Evolutionary conservation across 78 protist species (phyloP).

Genomic region (Neovahlkampfia damariscottae): DNA sequence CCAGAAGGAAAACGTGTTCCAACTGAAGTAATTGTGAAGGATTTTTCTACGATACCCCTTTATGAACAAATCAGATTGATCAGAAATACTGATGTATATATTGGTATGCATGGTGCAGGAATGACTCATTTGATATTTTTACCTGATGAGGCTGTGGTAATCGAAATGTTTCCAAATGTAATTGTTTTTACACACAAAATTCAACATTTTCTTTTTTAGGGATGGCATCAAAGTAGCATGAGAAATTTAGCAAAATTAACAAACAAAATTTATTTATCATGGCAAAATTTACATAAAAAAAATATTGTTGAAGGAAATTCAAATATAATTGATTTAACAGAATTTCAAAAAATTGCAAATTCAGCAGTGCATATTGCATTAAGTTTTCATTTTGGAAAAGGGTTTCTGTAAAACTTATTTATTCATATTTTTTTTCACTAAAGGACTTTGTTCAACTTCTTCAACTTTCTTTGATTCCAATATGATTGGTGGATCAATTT

Average conservation of each 20-base stretch:
- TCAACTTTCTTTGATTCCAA: too few species aligned
- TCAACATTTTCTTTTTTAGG: too few species aligned
- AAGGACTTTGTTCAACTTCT: too few species aligned
- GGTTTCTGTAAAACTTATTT: too few species aligned
- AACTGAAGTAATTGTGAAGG: neutral
- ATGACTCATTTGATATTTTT: neutral
- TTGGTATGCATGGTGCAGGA: constrained; percentile 12
- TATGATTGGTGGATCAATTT: too few species aligned
- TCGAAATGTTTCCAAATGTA: constrained; percentile 5
- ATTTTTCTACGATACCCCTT: neutral
- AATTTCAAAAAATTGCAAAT: too few species aligned
- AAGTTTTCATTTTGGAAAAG: too few species aligned
- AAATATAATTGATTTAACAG: too few species aligned
- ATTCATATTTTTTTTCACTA: too few species aligned
- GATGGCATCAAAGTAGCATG: neutral
- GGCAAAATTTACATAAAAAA: constrained; percentile 1
- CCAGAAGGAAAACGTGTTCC: neutral
- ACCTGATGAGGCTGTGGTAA: constrained; percentile 11
- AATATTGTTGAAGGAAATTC: neutral
- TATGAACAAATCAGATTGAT: neutral
- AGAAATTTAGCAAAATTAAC: neutral
- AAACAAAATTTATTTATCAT: neutral
- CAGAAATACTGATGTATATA: neutral
- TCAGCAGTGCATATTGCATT: too few species aligned
- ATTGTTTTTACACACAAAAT: too few species aligned